Percentiles rank a stretch among this genome's conserved stretches.
Conservation (phyloP, 2,329 filamentous ascomycete genomes). For the Rhynchosporium graminicola region DNA sequence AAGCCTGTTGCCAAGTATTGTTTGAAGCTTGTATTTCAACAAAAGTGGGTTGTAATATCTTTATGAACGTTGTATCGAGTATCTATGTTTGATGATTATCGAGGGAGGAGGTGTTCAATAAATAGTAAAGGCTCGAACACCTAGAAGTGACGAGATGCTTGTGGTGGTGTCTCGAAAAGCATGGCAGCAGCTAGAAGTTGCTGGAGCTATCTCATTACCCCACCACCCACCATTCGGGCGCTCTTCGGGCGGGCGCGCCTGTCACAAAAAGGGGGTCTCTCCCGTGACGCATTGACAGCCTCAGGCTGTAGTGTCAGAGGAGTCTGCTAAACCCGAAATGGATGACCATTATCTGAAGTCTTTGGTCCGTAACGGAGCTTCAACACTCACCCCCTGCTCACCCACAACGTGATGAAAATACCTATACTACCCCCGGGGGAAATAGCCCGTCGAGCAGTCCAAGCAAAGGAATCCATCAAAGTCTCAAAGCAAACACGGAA, state of each 20-base stretch:
- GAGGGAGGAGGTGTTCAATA: constrained; percentile 3
- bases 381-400: neutral
- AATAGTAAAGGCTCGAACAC: neutral
- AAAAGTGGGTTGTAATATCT: neutral
- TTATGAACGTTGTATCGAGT: neutral
- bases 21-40: neutral
- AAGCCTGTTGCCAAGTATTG: neutral
- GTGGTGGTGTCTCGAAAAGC: constrained; percentile 19
- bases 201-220: constrained; percentile 16
- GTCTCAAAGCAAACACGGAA: constrained; percentile 7
- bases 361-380: neutral
- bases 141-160: constrained; percentile 16
- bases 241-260: neutral
- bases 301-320: neutral
- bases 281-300: neutral
- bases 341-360: constrained; percentile 3
- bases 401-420: constrained; percentile 18
- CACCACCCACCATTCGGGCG: constrained; percentile 1
- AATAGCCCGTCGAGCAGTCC: constrained; percentile 17
- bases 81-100: neutral
- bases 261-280: neutral
- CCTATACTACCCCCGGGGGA: constrained; percentile 12
- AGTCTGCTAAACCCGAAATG: neutral
- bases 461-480: constrained; percentile 15
- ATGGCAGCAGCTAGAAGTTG: constrained; percentile 18